Evolutionary conservation across 139 green algal genomes (phyloP), one percentile per base, ranked within the genome.

Genomic region (Asterochloris erici): DNA sequence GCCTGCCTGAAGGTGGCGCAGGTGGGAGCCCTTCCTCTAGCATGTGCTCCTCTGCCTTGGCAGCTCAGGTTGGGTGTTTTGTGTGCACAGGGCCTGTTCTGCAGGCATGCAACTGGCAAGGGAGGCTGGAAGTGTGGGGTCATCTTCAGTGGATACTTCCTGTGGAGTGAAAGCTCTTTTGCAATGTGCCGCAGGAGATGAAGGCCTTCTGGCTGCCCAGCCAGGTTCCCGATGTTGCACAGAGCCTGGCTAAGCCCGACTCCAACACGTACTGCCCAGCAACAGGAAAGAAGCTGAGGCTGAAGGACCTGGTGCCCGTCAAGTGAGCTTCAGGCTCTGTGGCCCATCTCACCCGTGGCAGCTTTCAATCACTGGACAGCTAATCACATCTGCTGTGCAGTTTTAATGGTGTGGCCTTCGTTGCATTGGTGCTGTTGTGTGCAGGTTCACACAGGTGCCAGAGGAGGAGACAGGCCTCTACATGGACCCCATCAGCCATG

Each of bases 401-500:
- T n/a, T n/a, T n/a, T n/a, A n/a, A n/a, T n/a, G n/a, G n/a, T n/a
- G n/a, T n/a, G n/a, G 38, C 95, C 89, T 98, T 54, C 86, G 89
- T 47, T 88, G 97, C 38, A 98, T 97, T 84, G 93, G 95, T 74
- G 86, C 92, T 11, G 81, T 90, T 11, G 14, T 75, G 9, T 85
- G 94, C 16, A 92, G 90, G 83, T 97, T 96, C 84, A 97, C 90
- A 10, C 84, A 60, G 10, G 90, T 91, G 17, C 85, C 88, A 0
- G 89, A 90, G 24, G 92, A 84, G 14, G 89, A 81, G 16, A 68
- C 75, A 6, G 76, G 91, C 15, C 81, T 85, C 28, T 94, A 93
- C 89, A 96, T 97, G 88, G 95, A 98, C 88, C 95, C 95, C 23
- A 68, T 98, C 38, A 95, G 93, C 4, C 87, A 91, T 60, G 92